phyloP scores from a whole-genome alignment of 148 eudicot genomes.

The Rhododendron mucronatum region DNA sequence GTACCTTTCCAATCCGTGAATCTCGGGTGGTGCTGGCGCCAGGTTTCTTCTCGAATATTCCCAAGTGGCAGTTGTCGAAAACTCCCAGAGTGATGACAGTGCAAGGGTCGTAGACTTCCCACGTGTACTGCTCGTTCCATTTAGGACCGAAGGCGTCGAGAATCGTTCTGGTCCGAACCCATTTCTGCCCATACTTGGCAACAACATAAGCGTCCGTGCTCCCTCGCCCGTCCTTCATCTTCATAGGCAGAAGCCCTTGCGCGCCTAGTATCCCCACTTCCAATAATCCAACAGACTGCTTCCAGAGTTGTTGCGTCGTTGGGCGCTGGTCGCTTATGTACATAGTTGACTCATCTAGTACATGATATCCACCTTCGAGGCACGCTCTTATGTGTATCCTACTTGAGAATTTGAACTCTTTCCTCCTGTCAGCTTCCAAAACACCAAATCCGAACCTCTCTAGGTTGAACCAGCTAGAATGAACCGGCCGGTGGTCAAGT shows the following conservation, averaged over 20 bases:
- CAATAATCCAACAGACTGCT: constrained; percentile 32
- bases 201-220: constrained; percentile 41
- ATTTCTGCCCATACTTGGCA: constrained; percentile 37
- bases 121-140: constrained; percentile 39
- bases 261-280: constrained; percentile 40
- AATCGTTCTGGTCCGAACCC: constrained; percentile 32
- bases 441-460: constrained; percentile 30
- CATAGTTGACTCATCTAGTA: constrained; percentile 36
- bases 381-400: constrained; percentile 38
- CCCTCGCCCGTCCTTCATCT: constrained; percentile 33
- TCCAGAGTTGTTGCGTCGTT: constrained; percentile 37
- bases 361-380: constrained; percentile 46
- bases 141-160: constrained; percentile 30
- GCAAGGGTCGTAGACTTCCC: constrained; percentile 42
- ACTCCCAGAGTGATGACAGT: constrained; percentile 39
- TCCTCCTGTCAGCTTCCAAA: constrained; percentile 27
- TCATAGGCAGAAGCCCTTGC: constrained; percentile 41
- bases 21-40: constrained; percentile 24
- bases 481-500: constrained; percentile 39
- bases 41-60: constrained; percentile 10
- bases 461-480: constrained; percentile 39
- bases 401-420: constrained; percentile 32
- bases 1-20: constrained; percentile 34
- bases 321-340: constrained; percentile 41
- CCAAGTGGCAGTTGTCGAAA: constrained; percentile 35